Percentiles rank a stretch among this genome's conserved stretches.
Conservation (phyloP, 352 stramenopile species). For the Phytophthora palmivora region DNA sequence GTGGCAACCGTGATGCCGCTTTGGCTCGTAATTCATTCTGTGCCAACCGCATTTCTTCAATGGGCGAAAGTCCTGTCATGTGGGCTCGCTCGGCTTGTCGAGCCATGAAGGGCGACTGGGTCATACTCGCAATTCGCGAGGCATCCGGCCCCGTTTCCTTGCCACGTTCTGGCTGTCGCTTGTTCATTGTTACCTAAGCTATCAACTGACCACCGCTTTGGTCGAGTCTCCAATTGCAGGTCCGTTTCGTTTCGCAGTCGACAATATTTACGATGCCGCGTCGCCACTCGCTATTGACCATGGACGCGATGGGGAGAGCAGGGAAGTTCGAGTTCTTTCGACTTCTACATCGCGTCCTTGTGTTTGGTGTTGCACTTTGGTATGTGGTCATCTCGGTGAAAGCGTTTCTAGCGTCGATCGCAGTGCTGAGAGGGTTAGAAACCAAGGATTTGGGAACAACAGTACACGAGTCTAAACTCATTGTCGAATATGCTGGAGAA, state of each 20-base stretch:
- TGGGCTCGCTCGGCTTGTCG: constrained; percentile 75
- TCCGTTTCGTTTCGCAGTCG: constrained; percentile 5
- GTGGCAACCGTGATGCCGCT: constrained; percentile 56
- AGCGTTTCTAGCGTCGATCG: constrained; percentile 15
- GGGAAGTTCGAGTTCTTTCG: constrained; percentile 15
- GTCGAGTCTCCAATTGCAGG: neutral
- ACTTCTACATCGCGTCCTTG: constrained; percentile 19
- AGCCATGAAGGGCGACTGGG: constrained; percentile 76
- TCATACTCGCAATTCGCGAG: constrained; percentile 23
- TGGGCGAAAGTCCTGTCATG: constrained; percentile 79
- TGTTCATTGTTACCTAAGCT: constrained; percentile 9
- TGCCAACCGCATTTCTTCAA: constrained; percentile 85
- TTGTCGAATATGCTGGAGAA: constrained; percentile 35
- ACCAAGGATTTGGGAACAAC: constrained; percentile 21
- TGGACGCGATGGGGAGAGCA: constrained; percentile 5
- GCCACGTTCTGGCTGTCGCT: constrained; percentile 11
- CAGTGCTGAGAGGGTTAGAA: constrained; percentile 29
- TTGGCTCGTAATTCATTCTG: constrained; percentile 84
- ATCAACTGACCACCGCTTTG: neutral
- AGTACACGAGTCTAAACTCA: constrained; percentile 28
- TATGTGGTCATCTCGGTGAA: constrained; percentile 31
- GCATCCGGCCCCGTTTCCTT: constrained; percentile 17
- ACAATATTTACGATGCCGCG: neutral
- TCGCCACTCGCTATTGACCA: constrained; percentile 3
- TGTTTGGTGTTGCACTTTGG: constrained; percentile 31